Conservation (phyloP, 2,329 filamentous ascomycete genomes). For the Diaporthe aspalathi region DNA sequence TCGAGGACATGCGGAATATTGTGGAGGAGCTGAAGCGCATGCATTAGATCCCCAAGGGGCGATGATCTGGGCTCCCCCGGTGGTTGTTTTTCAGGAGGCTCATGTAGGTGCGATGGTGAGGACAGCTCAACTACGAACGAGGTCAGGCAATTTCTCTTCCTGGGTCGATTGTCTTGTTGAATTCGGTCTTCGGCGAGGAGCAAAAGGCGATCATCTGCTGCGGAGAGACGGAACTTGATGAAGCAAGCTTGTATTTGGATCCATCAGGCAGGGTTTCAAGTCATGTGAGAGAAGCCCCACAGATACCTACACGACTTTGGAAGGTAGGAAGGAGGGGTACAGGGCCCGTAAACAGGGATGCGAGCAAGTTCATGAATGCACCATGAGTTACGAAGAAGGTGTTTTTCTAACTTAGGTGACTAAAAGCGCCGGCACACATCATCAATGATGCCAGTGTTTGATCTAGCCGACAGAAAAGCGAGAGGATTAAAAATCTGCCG, state of each 20-base stretch:
- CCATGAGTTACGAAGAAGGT: too few species aligned
- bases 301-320: background rate
- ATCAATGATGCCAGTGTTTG: too few species aligned
- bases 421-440: too few species aligned
- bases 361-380: background rate
- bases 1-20: constrained; percentile 71
- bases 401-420: too few species aligned
- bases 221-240: rapidly evolving
- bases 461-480: too few species aligned
- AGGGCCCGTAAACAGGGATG: background rate
- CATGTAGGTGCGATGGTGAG: background rate
- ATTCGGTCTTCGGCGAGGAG: background rate
- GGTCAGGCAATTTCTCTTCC: background rate
- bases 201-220: background rate
- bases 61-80: background rate
- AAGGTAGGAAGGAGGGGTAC: background rate
- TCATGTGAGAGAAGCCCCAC: too few species aligned
- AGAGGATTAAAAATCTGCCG: too few species aligned
- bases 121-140: background rate
- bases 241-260: background rate
- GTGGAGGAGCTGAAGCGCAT: constrained; percentile 72
- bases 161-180: background rate
- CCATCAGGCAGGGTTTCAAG: background rate
- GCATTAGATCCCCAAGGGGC: constrained; percentile 56
- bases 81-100: background rate